Conservation (phyloP, 441 rosid genomes). For the Aleurites moluccanus region DNA sequence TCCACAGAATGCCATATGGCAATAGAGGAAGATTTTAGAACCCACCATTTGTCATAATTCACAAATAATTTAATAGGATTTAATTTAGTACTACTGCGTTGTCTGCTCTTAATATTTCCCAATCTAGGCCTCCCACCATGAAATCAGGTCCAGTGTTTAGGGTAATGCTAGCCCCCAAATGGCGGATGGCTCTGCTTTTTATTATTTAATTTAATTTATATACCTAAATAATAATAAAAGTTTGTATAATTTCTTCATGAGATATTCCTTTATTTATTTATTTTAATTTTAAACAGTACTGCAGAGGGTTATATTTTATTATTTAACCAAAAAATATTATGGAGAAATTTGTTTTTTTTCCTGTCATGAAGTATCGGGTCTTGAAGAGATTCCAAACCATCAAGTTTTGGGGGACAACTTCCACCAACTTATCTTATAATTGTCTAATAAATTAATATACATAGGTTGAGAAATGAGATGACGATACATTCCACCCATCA, state of each 20-base stretch:
- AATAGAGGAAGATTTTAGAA: slow-evolving; percentile 20
- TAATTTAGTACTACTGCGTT: background rate
- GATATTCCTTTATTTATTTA: no score
- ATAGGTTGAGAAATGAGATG: background rate
- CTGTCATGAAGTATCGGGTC: background rate
- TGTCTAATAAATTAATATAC: no score
- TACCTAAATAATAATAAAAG: no score
- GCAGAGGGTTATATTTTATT: no score
- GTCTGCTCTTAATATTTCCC: slow-evolving; percentile 6
- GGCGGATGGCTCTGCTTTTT: background rate
- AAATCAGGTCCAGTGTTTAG: slow-evolving; percentile 16
- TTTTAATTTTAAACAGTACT: background rate
- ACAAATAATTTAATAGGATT: slow-evolving; percentile 13
- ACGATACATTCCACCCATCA: background rate
- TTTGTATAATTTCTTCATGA: background rate
- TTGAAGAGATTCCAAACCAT: background rate
- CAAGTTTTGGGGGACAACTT: background rate
- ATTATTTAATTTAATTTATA: background rate
- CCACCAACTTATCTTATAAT: background rate
- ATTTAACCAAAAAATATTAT: background rate
- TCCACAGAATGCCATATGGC: slow-evolving; percentile 32
- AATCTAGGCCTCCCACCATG: slow-evolving; percentile 22
- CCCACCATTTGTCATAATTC: slow-evolving; percentile 22
- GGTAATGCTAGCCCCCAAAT: background rate
- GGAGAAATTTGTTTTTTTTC: background rate